Percentiles rank a stretch among this genome's conserved stretches.
These are phyloP conservation scores for Stephania cephalantha DNA, from an alignment of 164 flowering plant species.

Conservation along the genomic window DNA sequence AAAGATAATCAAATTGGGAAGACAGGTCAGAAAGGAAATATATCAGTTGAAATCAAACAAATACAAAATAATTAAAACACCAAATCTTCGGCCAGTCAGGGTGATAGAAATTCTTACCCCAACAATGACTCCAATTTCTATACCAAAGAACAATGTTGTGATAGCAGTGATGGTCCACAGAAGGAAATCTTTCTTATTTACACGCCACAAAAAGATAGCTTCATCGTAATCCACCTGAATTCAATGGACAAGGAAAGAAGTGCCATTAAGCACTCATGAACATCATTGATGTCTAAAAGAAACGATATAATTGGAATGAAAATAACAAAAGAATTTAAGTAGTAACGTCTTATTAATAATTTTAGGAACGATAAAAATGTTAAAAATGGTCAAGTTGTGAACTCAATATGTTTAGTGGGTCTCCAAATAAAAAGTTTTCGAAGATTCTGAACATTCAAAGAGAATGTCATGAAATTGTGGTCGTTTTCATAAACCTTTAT, in stretches of 20 bases:
- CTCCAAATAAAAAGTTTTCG: too few species aligned
- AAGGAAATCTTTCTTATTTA: slow-evolving; percentile 85
- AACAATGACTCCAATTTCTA: slow-evolving; percentile 93
- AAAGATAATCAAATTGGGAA: background rate
- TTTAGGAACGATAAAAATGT: too few species aligned
- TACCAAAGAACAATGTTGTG: slow-evolving; percentile 80
- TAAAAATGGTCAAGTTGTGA: too few species aligned
- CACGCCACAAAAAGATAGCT: slow-evolving; percentile 91
- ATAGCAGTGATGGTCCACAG: slow-evolving; percentile 77
- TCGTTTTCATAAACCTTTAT: too few species aligned
- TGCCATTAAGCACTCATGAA: background rate
- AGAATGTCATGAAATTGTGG: too few species aligned
- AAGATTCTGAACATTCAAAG: too few species aligned
- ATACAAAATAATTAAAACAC: background rate
- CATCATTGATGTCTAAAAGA: background rate
- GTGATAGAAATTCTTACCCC: slow-evolving; percentile 52
- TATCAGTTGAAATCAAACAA: background rate
- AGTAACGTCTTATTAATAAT: too few species aligned
- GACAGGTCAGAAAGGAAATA: background rate
- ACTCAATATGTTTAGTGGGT: too few species aligned
- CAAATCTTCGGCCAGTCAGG: background rate
- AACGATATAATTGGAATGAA: background rate
- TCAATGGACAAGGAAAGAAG: slow-evolving; percentile 11
- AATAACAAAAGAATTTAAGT: background rate
- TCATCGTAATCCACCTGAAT: slow-evolving; percentile 95